Base-by-base conservation (phyloP, 306 rosid genomes). In the Casuarina cunninghamiana region DNA sequence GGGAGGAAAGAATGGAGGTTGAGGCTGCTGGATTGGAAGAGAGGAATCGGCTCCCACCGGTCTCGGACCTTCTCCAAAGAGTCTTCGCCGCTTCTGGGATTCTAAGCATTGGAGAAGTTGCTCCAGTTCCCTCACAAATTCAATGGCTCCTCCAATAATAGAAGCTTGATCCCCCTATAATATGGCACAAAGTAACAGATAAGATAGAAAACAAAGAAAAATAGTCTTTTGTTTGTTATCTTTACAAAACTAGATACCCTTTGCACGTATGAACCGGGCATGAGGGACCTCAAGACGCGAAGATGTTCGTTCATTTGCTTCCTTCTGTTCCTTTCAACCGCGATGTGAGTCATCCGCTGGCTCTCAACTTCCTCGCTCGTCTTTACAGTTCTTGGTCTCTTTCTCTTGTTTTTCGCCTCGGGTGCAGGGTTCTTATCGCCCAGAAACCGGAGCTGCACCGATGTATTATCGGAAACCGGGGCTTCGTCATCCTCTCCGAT, bases 241-340 rank as follows among this genome's bases (percentile, higher is more conserved):
- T 71, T 15, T 17, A 7, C 37, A 54, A 10, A 50, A 53, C 37
- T 71, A 69, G 82, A 0, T 77, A 93, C 98, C 86, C 98, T 86
- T 89, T 94, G 98, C 12, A 94, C 98, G 70, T 94, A 94, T 12
- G 98, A 94, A 48, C 98, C 97, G 2, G 98, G 98, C 98, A 94
- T 94, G 85, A 94, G 98, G 17, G 97, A 90, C 54, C 98, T 85
- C 53, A 94, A 85, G 7, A 94, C 98, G 0, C 98, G 93, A 79
- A 94, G 97, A 83, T 94, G 98, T 75, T 94, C 98, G 81, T 94
- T 94, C 98, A 94, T 94, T 74, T 94, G 98, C 88, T 94, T 94
- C 81, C 98, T 84, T 57, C 98, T 75, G 74, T 91, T 94, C 66
- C 98, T 89, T 49, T 94, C 98, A 17, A 94, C 98, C 0, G 98